Evolutionary conservation across 495 filamentous ascomycete genomes (phyloP).

Genomic region (Usnea hakonensis): DNA sequence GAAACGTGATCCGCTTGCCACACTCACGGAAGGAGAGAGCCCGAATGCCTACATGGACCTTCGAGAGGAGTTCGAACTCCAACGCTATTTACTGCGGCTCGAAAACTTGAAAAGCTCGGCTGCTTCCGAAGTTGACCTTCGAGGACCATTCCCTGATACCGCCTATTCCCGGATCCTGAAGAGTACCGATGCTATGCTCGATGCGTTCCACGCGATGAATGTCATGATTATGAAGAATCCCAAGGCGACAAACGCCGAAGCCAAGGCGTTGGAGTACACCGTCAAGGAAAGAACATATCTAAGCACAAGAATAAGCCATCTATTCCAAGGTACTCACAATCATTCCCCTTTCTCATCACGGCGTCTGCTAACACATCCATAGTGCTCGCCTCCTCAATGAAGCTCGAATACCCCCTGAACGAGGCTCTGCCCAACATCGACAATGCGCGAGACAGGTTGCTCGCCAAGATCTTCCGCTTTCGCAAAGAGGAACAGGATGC

Average conservation of each 20-base stretch:
- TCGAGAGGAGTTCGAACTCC: slow-evolving; percentile 66
- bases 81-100: slow-evolving; percentile 54
- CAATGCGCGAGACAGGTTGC: slow-evolving; percentile 68
- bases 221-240: slow-evolving; percentile 78
- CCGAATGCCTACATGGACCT: slow-evolving; percentile 67
- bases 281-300: slow-evolving; percentile 69
- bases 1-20: slow-evolving; percentile 85
- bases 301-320: slow-evolving; percentile 80
- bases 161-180: slow-evolving; percentile 64
- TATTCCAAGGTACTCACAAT: slow-evolving; percentile 62
- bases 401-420: slow-evolving; percentile 86
- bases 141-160: slow-evolving; percentile 69
- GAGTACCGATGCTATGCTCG: slow-evolving; percentile 73
- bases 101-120: slow-evolving; percentile 69
- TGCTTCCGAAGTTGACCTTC: slow-evolving; percentile 71
- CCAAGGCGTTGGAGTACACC: slow-evolving; percentile 69
- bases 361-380: slow-evolving; percentile 18
- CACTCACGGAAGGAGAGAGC: slow-evolving; percentile 49
- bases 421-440: slow-evolving; percentile 77
- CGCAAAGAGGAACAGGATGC: slow-evolving; percentile 55
- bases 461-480: slow-evolving; percentile 87
- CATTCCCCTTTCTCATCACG: neutral
- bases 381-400: slow-evolving; percentile 87
- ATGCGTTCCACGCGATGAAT: slow-evolving; percentile 93
- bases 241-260: slow-evolving; percentile 68